A percentile compares a stretch with the other conserved stretches of the same genome.
Conservation (phyloP, 148 eudicot species). For the Rheum nobile region DNA sequence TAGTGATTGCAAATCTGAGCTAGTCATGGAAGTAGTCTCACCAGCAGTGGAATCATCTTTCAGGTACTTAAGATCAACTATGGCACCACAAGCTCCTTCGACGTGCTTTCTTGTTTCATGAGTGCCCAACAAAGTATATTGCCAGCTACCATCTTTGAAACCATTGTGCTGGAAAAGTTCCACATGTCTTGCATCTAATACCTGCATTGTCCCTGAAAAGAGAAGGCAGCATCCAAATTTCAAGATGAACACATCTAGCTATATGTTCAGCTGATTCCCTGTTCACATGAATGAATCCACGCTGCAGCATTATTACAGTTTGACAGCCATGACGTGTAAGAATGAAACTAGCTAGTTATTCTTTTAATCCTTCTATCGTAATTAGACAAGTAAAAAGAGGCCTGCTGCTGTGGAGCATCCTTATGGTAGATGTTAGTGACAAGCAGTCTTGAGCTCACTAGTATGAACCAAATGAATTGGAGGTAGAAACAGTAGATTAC, state of each 20-base stretch:
- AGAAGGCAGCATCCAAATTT: neutral
- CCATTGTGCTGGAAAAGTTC: constrained; percentile 66
- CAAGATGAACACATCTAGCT: neutral
- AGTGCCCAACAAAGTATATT: constrained; percentile 46
- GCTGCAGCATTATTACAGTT: neutral
- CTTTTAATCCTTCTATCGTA: neutral
- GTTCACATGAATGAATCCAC: neutral
- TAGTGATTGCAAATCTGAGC: neutral
- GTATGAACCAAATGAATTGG: neutral
- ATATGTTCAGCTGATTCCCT: neutral
- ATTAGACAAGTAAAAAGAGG: neutral
- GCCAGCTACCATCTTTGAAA: constrained; percentile 73
- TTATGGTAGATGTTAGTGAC: neutral
- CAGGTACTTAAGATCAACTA: constrained; percentile 56
- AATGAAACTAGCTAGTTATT: neutral
- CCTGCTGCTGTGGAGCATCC: neutral
- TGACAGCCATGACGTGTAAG: neutral
- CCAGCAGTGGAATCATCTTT: constrained; percentile 61
- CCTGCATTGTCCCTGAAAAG: constrained; percentile 86
- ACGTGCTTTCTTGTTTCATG: constrained; percentile 43
- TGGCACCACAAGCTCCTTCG: constrained; percentile 67
- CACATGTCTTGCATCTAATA: constrained; percentile 75
- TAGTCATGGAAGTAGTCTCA: constrained; percentile 15
- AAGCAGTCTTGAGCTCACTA: neutral
- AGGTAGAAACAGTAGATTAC: neutral